Conservation (phyloP, 116 monocot species). For the Papilionanthe hybrid region DNA sequence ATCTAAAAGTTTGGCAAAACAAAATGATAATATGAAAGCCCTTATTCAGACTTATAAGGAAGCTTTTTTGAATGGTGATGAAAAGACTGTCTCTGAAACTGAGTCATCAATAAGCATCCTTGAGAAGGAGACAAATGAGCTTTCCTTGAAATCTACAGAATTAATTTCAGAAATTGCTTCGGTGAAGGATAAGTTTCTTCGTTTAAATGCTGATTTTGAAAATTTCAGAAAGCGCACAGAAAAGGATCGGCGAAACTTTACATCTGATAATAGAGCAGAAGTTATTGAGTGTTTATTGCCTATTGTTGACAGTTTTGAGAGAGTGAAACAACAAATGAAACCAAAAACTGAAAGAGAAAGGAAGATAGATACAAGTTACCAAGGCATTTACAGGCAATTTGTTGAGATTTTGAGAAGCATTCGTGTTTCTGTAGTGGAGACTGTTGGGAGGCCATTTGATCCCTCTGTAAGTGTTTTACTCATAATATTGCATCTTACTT, state of each 20-base stretch:
- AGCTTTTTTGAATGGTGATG: slow-evolving; percentile 66
- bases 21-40: slow-evolving; percentile 36
- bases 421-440: slow-evolving; percentile 63
- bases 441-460: slow-evolving; percentile 86
- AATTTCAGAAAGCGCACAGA: slow-evolving; percentile 82
- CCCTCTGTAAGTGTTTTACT: slow-evolving; percentile 54
- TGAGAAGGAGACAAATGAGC: slow-evolving; percentile 46
- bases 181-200: slow-evolving; percentile 55
- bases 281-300: slow-evolving; percentile 74
- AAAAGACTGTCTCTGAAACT: slow-evolving; percentile 32
- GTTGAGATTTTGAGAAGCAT: slow-evolving; percentile 85
- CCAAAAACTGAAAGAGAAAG: slow-evolving; percentile 84
- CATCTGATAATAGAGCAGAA: slow-evolving; percentile 54
- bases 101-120: slow-evolving; percentile 50
- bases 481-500: background rate
- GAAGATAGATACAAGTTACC: slow-evolving; percentile 72
- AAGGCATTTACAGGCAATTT: slow-evolving; percentile 95
- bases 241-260: slow-evolving; percentile 54
- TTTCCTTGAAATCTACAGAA: slow-evolving; percentile 33
- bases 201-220: slow-evolving; percentile 82
- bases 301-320: slow-evolving; percentile 87
- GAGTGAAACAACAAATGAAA: slow-evolving; percentile 47
- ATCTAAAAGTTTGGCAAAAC: slow-evolving; percentile 9
- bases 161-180: slow-evolving; percentile 46
- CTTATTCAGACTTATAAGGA: slow-evolving; percentile 73